Evolutionary conservation across 1,284 basidiomycete genomes (phyloP).

Genomic region (Malassezia furfur): DNA sequence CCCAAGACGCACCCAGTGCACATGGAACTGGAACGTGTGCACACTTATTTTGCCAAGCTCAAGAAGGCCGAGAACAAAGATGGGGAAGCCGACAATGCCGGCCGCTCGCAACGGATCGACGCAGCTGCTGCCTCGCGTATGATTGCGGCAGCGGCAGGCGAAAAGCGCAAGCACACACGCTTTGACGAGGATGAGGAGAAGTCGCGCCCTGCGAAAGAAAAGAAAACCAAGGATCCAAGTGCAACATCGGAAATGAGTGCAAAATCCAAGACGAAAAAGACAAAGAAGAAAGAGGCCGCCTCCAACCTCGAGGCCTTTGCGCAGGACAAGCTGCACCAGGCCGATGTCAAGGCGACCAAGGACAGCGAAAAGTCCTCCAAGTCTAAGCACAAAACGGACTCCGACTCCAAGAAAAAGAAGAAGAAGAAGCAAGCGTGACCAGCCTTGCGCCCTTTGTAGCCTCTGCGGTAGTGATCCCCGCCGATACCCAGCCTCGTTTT

Average conservation of each 20-base stretch:
- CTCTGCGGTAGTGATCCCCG: no score
- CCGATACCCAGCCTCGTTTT: neutral
- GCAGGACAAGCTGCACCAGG: no score
- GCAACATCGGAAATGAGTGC: no score
- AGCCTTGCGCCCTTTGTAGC: neutral
- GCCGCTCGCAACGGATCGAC: neutral
- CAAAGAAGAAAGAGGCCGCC: no score
- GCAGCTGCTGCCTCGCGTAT: slow-evolving; percentile 7
- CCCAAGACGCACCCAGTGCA: slow-evolving; percentile 15
- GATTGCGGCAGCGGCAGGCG: neutral
- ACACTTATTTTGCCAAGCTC: slow-evolving; percentile 15
- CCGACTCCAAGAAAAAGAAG: neutral
- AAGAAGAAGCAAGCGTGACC: neutral
- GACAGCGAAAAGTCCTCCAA: neutral
- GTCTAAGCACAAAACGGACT: neutral
- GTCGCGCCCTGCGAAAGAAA: no score
- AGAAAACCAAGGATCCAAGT: no score
- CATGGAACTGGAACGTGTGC: slow-evolving; percentile 13
- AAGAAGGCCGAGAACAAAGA: neutral
- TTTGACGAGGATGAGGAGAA: slow-evolving; percentile 5
- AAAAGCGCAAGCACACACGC: slow-evolving; percentile 10
- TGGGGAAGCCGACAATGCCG: neutral
- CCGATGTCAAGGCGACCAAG: no score
- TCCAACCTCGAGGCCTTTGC: no score
- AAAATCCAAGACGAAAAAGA: neutral